phyloP scores from a whole-genome alignment of 345 rosid genomes.

The Nephelium lappaceum region DNA sequence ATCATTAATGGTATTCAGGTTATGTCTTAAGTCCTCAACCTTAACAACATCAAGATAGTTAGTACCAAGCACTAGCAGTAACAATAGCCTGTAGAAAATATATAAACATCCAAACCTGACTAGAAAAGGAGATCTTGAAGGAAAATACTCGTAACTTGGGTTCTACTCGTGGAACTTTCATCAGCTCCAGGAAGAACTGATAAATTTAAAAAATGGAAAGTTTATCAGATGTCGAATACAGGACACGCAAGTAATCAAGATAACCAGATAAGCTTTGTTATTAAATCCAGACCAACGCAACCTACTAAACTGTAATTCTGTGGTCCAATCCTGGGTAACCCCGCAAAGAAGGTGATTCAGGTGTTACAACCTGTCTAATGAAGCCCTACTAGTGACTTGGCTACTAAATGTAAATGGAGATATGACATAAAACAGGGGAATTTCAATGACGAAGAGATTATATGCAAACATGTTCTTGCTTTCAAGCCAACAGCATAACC shows the following conservation, averaged over 20 bases:
- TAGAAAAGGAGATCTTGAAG: constrained; percentile 80
- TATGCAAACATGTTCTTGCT: neutral
- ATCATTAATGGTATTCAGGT: constrained; percentile 67
- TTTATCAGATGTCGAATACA: constrained; percentile 28
- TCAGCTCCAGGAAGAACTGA: constrained; percentile 93
- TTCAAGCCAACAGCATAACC: neutral
- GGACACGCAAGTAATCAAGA: constrained; percentile 17
- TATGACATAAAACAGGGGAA: neutral
- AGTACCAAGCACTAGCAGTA: constrained; percentile 15
- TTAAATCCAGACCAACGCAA: neutral
- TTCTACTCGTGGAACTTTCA: constrained; percentile 97
- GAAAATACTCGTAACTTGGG: constrained; percentile 96
- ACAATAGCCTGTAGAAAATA: constrained; percentile 10
- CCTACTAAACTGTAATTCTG: neutral
- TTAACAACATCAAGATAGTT: constrained; percentile 32
- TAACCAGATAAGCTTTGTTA: constrained; percentile 1
- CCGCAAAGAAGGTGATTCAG: neutral
- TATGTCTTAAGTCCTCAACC: constrained; percentile 78
- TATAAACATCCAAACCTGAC: constrained; percentile 60
- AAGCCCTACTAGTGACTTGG: neutral
- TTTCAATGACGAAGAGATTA: neutral
- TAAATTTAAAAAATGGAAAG: constrained; percentile 27
- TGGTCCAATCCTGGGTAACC: neutral
- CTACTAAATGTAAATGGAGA: neutral
- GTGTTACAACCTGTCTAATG: neutral